Conservation (phyloP, 2,329 filamentous ascomycete genomes). For the Niveomyces coronatus region DNA sequence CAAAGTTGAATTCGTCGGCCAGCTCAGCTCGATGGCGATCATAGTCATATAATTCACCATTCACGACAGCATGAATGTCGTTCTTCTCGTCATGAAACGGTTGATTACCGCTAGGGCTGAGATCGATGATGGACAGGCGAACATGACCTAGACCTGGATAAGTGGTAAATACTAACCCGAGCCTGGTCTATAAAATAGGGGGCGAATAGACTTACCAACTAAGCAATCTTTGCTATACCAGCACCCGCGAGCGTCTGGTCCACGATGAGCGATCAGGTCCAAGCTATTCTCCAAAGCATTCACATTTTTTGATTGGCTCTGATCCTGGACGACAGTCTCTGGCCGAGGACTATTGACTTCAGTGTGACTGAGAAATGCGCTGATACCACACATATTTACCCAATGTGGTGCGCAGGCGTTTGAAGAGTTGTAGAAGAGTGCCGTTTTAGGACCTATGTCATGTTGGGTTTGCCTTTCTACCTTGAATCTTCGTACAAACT, state of each 20-base stretch:
- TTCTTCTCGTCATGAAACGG: constrained; percentile 28
- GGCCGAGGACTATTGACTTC: too few relatives aligned
- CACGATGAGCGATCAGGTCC: neutral
- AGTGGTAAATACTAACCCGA: neutral
- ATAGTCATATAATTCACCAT: constrained; percentile 49
- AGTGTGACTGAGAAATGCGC: neutral
- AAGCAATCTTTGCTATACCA: neutral
- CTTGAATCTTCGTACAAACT: too few relatives aligned
- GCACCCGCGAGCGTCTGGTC: neutral
- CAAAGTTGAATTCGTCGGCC: constrained; percentile 32
- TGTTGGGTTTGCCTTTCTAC: too few relatives aligned
- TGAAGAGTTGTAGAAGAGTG: neutral
- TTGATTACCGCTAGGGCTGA: constrained; percentile 34
- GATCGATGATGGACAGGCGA: constrained; percentile 43
- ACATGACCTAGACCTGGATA: constrained; percentile 32
- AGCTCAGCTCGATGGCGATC: constrained; percentile 30
- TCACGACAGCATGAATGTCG: constrained; percentile 44
- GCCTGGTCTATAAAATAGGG: neutral
- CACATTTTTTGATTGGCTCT: neutral
- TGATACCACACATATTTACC: neutral
- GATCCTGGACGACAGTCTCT: neutral
- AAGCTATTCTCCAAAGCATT: neutral
- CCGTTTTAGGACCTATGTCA: too few relatives aligned
- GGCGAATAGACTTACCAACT: neutral
- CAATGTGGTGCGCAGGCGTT: neutral